Percentiles rank a stretch among this genome's conserved stretches.
These are phyloP conservation scores for Diplocarpon mali DNA, from an alignment of 2,329 filamentous ascomycete species.

Conservation along the genomic window DNA sequence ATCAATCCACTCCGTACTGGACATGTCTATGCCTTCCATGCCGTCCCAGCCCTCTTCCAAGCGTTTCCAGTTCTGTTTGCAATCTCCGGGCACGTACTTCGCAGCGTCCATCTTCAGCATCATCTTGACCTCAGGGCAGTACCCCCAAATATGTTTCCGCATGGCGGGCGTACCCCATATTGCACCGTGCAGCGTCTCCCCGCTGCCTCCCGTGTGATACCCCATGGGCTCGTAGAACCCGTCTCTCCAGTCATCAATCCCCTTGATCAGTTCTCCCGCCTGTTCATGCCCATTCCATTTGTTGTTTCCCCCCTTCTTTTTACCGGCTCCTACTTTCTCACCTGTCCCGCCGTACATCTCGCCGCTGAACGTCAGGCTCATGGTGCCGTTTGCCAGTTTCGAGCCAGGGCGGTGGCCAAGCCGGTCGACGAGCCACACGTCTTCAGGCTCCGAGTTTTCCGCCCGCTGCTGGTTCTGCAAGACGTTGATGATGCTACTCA, in stretches of 20 bases:
- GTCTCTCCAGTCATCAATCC: constrained; percentile 39
- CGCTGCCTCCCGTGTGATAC: constrained; percentile 43
- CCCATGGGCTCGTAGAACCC: constrained; percentile 47
- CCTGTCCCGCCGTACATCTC: constrained; percentile 34
- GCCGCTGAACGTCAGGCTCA: constrained; percentile 38
- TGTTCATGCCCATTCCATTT: constrained; percentile 13
- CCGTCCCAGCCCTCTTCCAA: constrained; percentile 18
- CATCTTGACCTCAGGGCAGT: constrained; percentile 50
- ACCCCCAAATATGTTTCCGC: constrained; percentile 42
- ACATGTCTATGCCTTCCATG: constrained; percentile 5
- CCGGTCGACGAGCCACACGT: constrained; percentile 44
- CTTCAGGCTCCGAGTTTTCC: constrained; percentile 38
- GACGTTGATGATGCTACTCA: constrained; percentile 42
- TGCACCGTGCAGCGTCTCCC: constrained; percentile 32
- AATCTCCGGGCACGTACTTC: constrained; percentile 38
- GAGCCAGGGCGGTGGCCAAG: constrained; percentile 38
- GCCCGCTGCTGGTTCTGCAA: constrained; percentile 36
- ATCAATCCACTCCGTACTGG: constrained; percentile 22
- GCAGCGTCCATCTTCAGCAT: constrained; percentile 43
- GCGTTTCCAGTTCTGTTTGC: constrained; percentile 36
- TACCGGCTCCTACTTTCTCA: constrained; percentile 18
- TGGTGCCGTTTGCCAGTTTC: constrained; percentile 40
- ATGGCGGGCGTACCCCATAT: constrained; percentile 39
- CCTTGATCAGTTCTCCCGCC: constrained; percentile 27
- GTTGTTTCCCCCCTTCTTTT: constrained; percentile 18